Evolutionary conservation across 176 grass and related monocot species (phyloP).

Genomic region (Zea mays): DNA sequence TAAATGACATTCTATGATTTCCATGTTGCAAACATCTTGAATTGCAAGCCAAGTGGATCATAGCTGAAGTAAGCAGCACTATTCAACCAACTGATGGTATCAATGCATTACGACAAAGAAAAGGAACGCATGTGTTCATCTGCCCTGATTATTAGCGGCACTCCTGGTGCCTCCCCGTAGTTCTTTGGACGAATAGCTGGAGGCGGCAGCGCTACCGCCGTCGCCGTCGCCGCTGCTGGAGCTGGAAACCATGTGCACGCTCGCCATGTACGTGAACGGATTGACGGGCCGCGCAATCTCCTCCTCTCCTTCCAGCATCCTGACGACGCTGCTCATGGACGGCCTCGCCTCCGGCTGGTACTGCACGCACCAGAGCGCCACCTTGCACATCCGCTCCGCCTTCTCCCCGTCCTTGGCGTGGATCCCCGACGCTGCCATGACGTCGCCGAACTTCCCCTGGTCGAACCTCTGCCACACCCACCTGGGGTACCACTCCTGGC

Average conservation of each 20-base stretch:
- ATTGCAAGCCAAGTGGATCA: too few species aligned
- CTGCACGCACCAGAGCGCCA: constrained; percentile 82
- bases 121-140: background rate
- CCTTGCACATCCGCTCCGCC: constrained; percentile 57
- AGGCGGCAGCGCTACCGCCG: background rate
- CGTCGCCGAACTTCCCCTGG: constrained; percentile 16
- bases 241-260: constrained; percentile 8
- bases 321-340: constrained; percentile 59
- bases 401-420: constrained; percentile 28
- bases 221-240: background rate
- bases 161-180: background rate
- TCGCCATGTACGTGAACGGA: constrained; percentile 56
- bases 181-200: constrained; percentile 1
- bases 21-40: too few species aligned
- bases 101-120: background rate
- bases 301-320: constrained; percentile 74
- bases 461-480: constrained; percentile 62
- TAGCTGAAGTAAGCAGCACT: too few species aligned
- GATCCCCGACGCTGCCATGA: constrained; percentile 23
- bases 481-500: constrained; percentile 69
- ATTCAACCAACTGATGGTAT: too few species aligned
- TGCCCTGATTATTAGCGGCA: background rate
- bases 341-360: constrained; percentile 56
- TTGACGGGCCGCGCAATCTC: constrained; percentile 43
- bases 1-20: too few species aligned